phyloP scores from a whole-genome alignment of 1,284 basidiomycete genomes.

The Salmacisia buchloeana region DNA sequence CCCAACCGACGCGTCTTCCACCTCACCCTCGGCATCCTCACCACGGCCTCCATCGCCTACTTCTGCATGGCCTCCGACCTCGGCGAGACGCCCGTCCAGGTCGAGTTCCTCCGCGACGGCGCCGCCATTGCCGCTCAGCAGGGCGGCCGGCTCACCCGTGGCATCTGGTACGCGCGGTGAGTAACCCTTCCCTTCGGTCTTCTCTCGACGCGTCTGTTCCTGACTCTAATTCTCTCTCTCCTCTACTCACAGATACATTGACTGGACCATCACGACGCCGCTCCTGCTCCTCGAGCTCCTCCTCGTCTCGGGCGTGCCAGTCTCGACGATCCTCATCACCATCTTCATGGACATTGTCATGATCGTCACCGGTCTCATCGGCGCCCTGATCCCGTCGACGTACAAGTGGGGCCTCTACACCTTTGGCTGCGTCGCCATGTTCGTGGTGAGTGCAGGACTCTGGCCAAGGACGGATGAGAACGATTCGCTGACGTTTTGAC shows the following conservation, averaged over 20 bases:
- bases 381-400: slow-evolving; percentile 55
- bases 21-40: slow-evolving; percentile 52
- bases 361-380: slow-evolving; percentile 59
- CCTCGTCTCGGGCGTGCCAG: slow-evolving; percentile 57
- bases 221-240: slow-evolving; percentile 35
- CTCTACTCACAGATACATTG: slow-evolving; percentile 18
- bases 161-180: slow-evolving; percentile 56
- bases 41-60: slow-evolving; percentile 51
- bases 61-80: slow-evolving; percentile 63
- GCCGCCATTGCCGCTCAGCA: slow-evolving; percentile 8
- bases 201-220: too few species aligned
- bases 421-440: slow-evolving; percentile 55
- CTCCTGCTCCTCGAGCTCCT: slow-evolving; percentile 58
- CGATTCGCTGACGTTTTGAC: background rate
- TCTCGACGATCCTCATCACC: slow-evolving; percentile 58
- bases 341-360: slow-evolving; percentile 57
- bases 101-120: slow-evolving; percentile 55
- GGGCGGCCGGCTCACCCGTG: slow-evolving; percentile 51
- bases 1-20: slow-evolving; percentile 56
- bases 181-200: background rate
- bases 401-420: slow-evolving; percentile 58
- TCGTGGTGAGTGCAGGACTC: background rate
- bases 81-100: slow-evolving; percentile 56
- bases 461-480: background rate
- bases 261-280: slow-evolving; percentile 57